A percentile compares a stretch with the other conserved stretches of the same genome.
These are phyloP conservation scores for Cryptococcus jaspeensis DNA, from an alignment of 1,284 basidiomycete genomes.

Conservation along the genomic window DNA sequence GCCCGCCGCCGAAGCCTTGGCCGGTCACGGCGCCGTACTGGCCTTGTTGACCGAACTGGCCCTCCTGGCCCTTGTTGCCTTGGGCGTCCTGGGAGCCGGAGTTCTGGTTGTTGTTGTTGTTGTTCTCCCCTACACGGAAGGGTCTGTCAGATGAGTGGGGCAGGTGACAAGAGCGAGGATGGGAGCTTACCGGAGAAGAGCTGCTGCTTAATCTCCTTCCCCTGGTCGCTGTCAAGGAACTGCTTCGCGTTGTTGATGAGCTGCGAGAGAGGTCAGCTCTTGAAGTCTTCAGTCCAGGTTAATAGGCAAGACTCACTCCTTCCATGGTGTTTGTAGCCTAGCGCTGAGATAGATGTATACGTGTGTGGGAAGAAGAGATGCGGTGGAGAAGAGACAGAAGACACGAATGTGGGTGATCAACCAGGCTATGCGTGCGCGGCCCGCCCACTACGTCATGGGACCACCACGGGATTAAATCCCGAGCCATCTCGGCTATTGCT, in stretches of 20 bases:
- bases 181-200: conserved; percentile 14
- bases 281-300: too few relatives aligned
- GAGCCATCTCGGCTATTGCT: too few relatives aligned
- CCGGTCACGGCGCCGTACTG: conserved; percentile 24
- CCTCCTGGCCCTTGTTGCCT: conserved; percentile 20
- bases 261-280: conserved; percentile 6
- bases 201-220: conserved; percentile 25
- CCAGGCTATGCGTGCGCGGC: too few relatives aligned
- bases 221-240: conserved; percentile 29
- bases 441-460: too few relatives aligned
- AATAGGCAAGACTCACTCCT: conserved; percentile 16
- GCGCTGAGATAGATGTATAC: too few relatives aligned
- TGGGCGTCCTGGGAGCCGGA: conserved; percentile 14
- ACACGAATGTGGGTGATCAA: too few relatives aligned
- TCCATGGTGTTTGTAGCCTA: conserved; percentile 11
- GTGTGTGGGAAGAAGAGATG: too few relatives aligned
- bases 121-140: neutral
- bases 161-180: neutral
- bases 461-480: too few relatives aligned
- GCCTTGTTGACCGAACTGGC: conserved; percentile 25
- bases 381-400: too few relatives aligned
- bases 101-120: conserved; percentile 1
- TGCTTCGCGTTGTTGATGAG: conserved; percentile 30
- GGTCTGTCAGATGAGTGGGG: neutral
- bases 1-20: conserved; percentile 20